Evolutionary conservation across 495 filamentous ascomycete genomes (phyloP).

Genomic region (Tetracladium setigerum): DNA sequence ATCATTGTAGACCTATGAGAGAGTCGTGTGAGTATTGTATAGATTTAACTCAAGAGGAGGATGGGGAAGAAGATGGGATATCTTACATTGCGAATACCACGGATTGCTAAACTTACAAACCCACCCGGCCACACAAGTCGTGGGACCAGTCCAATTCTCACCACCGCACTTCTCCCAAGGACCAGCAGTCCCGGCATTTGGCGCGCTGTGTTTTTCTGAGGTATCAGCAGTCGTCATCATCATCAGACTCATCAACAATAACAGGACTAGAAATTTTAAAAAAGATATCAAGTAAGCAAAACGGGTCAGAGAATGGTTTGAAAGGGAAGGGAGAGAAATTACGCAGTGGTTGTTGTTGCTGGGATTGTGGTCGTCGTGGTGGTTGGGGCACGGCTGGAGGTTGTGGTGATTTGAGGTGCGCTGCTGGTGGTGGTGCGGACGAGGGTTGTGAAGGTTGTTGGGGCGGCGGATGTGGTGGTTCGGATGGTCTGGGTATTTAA

Average conservation of each 20-base stretch:
- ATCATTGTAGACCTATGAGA: too few relatives aligned
- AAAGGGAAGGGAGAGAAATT: too few relatives aligned
- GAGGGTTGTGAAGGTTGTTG: background rate
- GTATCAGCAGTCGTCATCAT: too few relatives aligned
- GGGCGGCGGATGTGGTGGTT: background rate
- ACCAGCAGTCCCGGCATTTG: too few relatives aligned
- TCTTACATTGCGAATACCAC: constrained; percentile 5
- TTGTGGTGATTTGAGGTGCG: background rate
- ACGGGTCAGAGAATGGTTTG: too few relatives aligned
- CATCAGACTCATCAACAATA: too few relatives aligned
- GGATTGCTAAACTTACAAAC: background rate
- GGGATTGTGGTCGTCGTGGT: constrained; percentile 7
- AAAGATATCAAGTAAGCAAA: too few relatives aligned
- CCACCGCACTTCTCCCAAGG: background rate
- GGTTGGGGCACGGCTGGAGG: background rate
- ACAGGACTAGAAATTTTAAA: too few relatives aligned
- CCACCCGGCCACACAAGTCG: constrained; percentile 1
- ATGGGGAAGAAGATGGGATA: too few relatives aligned
- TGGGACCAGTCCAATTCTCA: background rate
- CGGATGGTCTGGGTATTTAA: background rate
- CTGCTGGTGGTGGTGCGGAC: background rate
- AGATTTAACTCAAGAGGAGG: too few relatives aligned
- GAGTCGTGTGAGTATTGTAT: too few relatives aligned
- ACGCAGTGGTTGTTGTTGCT: constrained; percentile 6
- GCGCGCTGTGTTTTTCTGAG: too few relatives aligned